Evolutionary conservation across 1,139 yeast species (phyloP).

Genomic region (Sugiyamaella paludigena): DNA sequence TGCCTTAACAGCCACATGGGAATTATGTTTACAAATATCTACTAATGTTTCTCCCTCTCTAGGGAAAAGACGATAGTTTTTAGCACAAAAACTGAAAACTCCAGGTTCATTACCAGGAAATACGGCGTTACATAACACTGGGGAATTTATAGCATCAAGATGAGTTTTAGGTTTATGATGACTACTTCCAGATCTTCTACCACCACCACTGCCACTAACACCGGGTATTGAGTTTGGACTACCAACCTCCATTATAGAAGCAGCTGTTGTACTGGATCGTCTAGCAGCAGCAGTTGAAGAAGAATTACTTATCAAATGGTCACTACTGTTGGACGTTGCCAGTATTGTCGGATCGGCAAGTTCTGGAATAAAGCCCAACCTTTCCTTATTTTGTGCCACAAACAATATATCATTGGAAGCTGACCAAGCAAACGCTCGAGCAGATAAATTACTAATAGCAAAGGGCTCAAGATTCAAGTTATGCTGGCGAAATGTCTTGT

Average conservation of each 20-base stretch:
- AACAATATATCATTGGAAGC: slow-evolving; percentile 51
- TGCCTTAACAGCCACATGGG: slow-evolving; percentile 55
- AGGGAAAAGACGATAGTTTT: slow-evolving; percentile 30
- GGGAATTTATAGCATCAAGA: slow-evolving; percentile 5
- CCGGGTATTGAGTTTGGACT: slow-evolving; percentile 9
- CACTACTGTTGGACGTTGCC: too few relatives aligned
- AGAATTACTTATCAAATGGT: too few relatives aligned
- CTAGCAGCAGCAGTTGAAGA: neutral
- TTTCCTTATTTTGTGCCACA: slow-evolving; percentile 47
- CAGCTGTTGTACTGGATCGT: neutral
- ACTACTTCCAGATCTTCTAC: slow-evolving; percentile 6
- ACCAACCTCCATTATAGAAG: neutral
- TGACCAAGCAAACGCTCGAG: slow-evolving; percentile 59
- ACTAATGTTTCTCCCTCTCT: slow-evolving; percentile 52
- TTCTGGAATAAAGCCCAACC: neutral
- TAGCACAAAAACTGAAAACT: slow-evolving; percentile 33
- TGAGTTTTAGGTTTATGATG: slow-evolving; percentile 4
- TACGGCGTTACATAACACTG: slow-evolving; percentile 23
- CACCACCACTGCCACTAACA: neutral
- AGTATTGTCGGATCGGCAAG: too few relatives aligned
- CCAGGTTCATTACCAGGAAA: slow-evolving; percentile 34
- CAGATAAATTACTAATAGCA: slow-evolving; percentile 54
- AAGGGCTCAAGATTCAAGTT: slow-evolving; percentile 51
- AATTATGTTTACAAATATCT: slow-evolving; percentile 59
- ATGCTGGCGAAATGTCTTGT: slow-evolving; percentile 53